Evolutionary conservation across 2,329 filamentous ascomycete genomes (phyloP).

Genomic region (Ophioceras dolichostomum): DNA sequence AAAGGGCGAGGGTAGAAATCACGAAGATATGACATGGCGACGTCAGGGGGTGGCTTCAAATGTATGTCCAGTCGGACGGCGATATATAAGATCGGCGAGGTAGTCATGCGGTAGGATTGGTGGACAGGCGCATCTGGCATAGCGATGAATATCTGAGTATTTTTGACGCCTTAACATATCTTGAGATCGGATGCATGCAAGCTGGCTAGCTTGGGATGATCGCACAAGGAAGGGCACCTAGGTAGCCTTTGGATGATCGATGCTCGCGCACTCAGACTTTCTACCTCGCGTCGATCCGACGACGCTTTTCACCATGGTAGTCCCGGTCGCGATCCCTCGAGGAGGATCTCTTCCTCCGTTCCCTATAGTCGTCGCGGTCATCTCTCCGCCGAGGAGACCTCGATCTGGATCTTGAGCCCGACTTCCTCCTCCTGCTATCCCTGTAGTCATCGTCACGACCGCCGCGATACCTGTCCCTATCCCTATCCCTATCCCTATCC

Average conservation of each 20-base stretch:
- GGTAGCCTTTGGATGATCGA: too few relatives aligned
- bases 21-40: slow-evolving; percentile 63
- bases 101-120: too few relatives aligned
- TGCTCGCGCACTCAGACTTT: too few relatives aligned
- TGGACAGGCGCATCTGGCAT: too few relatives aligned
- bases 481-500: slow-evolving; percentile 10
- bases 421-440: slow-evolving; percentile 12
- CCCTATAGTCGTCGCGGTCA: slow-evolving; percentile 10
- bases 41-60: too few relatives aligned
- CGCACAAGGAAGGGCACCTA: too few relatives aligned
- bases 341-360: slow-evolving; percentile 43
- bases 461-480: slow-evolving; percentile 8
- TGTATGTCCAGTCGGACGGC: too few relatives aligned
- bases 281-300: slow-evolving; percentile 31
- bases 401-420: slow-evolving; percentile 33
- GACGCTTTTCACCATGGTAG: slow-evolving; percentile 43
- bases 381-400: slow-evolving; percentile 21
- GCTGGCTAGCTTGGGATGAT: too few relatives aligned
- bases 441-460: slow-evolving; percentile 12
- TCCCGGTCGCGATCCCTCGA: slow-evolving; percentile 40
- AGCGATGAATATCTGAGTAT: too few relatives aligned
- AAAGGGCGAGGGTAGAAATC: slow-evolving; percentile 78
- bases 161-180: too few relatives aligned
- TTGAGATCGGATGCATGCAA: too few relatives aligned
- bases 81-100: too few relatives aligned